These are phyloP conservation scores for Lentinus tigrinus DNA, from an alignment of 768 basidiomycete species.

Conservation along the genomic window DNA sequence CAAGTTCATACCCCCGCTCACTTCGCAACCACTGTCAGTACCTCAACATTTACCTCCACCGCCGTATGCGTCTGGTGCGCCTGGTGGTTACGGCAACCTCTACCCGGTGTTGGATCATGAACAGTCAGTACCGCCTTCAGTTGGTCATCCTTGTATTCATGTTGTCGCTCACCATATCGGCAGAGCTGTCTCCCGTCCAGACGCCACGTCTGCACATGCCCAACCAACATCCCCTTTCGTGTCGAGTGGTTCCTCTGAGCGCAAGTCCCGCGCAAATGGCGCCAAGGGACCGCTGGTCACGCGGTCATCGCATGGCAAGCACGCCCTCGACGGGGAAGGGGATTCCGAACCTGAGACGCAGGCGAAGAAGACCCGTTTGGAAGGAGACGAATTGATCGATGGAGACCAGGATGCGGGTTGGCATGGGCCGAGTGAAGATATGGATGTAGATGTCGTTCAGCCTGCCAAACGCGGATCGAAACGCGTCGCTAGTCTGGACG, in stretches of 20 bases:
- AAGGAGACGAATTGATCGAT: constrained; percentile 46
- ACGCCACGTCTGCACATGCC: background rate
- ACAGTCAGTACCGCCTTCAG: background rate
- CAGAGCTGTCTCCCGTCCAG: background rate
- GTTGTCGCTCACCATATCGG: background rate
- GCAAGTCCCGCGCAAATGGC: constrained; percentile 3
- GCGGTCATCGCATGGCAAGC: constrained; percentile 18
- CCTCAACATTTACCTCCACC: background rate
- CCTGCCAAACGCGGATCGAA: constrained; percentile 45
- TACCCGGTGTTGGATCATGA: background rate
- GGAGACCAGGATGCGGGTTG: constrained; percentile 47
- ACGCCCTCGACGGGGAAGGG: constrained; percentile 41
- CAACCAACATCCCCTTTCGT: background rate
- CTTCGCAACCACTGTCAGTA: background rate
- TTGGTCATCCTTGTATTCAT: background rate
- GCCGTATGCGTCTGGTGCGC: background rate
- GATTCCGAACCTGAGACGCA: constrained; percentile 34
- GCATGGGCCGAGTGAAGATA: constrained; percentile 32
- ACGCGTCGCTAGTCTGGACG: constrained; percentile 43
- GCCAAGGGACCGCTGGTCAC: constrained; percentile 1
- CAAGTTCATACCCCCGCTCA: background rate
- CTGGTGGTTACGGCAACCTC: background rate
- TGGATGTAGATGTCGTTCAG: constrained; percentile 22
- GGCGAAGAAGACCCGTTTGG: constrained; percentile 54
- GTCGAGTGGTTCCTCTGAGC: background rate